Evolutionary conservation across 768 basidiomycete species (phyloP).

Genomic region (Podaxis carcinomalis): DNA sequence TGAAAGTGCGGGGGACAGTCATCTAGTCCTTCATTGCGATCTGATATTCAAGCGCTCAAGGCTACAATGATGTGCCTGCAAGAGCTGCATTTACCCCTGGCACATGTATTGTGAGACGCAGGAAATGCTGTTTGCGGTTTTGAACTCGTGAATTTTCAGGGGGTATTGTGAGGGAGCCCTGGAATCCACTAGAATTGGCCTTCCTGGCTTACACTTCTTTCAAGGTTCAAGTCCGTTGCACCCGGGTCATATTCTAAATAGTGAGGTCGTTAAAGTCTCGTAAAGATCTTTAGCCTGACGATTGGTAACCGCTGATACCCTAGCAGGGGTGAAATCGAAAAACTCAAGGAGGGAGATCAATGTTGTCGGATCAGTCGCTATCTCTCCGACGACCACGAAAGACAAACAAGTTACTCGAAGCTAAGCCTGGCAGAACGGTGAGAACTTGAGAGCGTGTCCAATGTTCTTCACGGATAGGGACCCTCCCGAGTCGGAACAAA

Average conservation of each 20-base stretch:
- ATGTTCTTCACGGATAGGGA: constrained; percentile 6
- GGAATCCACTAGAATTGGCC: background rate
- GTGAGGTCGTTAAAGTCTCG: background rate
- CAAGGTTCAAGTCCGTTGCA: background rate
- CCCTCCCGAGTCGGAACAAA: constrained; percentile 10
- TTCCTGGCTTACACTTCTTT: too few species aligned
- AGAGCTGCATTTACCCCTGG: background rate
- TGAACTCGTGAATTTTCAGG: background rate
- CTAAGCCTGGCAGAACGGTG: background rate
- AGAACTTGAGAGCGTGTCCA: background rate
- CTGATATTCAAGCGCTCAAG: background rate
- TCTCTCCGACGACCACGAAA: background rate
- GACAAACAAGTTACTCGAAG: constrained; percentile 7
- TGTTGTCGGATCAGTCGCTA: constrained; percentile 2
- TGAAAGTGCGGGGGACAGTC: background rate
- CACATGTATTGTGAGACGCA: background rate
- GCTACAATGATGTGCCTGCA: background rate
- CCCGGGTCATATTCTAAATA: background rate
- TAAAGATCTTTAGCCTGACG: background rate
- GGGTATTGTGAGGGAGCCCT: background rate
- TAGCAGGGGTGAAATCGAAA: background rate
- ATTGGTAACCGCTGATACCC: too few species aligned
- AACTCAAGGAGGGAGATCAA: too few species aligned
- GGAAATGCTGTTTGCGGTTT: background rate
- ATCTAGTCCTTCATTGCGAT: background rate